These are phyloP conservation scores for Kwoniella heveanensis DNA, from an alignment of 768 basidiomycete species.

Conservation along the genomic window DNA sequence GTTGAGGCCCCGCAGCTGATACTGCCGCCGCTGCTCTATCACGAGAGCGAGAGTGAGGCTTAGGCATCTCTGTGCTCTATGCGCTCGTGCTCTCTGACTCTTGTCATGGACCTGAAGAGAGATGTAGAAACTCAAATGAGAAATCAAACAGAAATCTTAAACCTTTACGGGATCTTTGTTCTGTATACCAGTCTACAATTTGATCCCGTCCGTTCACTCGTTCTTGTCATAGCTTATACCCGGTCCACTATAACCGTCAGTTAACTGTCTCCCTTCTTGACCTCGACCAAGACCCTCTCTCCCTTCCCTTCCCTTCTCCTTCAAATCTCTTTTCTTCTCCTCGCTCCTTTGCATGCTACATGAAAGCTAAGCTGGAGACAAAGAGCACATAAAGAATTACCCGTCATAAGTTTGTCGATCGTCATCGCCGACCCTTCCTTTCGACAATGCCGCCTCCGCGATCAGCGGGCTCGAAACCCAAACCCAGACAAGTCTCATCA, in stretches of 20 bases:
- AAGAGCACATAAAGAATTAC: neutral
- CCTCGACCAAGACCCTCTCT: too few relatives aligned
- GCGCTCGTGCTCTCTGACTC: neutral
- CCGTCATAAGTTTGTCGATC: too few relatives aligned
- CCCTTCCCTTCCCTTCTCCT: slow-evolving; percentile 2
- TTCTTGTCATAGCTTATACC: neutral
- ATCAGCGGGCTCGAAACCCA: slow-evolving; percentile 3
- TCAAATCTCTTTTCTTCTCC: slow-evolving; percentile 2
- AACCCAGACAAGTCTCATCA: neutral
- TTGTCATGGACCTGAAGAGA: neutral
- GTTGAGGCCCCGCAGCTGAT: too few relatives aligned
- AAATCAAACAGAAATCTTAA: too few relatives aligned
- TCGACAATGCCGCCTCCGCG: slow-evolving; percentile 9
- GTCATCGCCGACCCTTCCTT: too few relatives aligned
- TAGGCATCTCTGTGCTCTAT: neutral
- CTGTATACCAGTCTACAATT: slow-evolving; percentile 3
- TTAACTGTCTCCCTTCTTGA: slow-evolving; percentile 4
- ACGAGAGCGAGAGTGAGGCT: slow-evolving; percentile 1
- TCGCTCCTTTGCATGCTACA: neutral
- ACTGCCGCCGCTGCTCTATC: neutral
- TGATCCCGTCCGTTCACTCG: slow-evolving; percentile 17
- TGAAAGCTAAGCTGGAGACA: neutral
- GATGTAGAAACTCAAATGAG: neutral
- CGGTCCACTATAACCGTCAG: neutral
- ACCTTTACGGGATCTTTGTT: too few relatives aligned